phyloP scores from a whole-genome alignment of 768 basidiomycete species.

The Fomitopsis serialis region DNA sequence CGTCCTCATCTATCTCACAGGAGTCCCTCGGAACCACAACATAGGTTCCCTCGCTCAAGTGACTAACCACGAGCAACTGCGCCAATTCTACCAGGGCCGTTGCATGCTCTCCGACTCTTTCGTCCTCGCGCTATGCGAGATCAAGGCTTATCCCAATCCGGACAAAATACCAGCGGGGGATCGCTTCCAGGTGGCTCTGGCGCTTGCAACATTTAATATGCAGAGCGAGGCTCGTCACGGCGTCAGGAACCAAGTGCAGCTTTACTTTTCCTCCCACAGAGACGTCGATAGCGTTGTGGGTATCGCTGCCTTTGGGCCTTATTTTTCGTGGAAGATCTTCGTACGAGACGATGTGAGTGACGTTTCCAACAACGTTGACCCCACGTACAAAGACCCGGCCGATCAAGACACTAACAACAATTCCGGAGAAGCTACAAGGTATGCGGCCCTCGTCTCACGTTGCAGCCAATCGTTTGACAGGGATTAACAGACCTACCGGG shows the following conservation, averaged over 20 bases:
- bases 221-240: not conserved
- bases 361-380: not conserved
- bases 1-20: not conserved
- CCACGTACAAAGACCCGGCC: not conserved
- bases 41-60: not conserved
- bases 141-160: not conserved
- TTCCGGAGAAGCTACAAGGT: not conserved
- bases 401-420: not conserved
- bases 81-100: not conserved
- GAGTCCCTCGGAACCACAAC: not conserved
- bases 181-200: not conserved
- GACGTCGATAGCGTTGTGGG: not conserved
- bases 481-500: too few relatives aligned
- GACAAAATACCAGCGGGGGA: not conserved
- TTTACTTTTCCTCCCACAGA: not conserved
- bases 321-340: not conserved
- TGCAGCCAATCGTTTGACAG: too few relatives aligned
- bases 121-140: not conserved
- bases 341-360: not conserved
- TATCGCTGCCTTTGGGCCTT: not conserved
- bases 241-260: not conserved
- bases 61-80: not conserved
- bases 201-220: not conserved
- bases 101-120: not conserved
- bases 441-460: too few relatives aligned